A percentile compares a stretch with the other conserved stretches of the same genome.
These are phyloP conservation scores for Lasiosphaeria ovina DNA, from an alignment of 495 filamentous ascomycete species.

Conservation along the genomic window DNA sequence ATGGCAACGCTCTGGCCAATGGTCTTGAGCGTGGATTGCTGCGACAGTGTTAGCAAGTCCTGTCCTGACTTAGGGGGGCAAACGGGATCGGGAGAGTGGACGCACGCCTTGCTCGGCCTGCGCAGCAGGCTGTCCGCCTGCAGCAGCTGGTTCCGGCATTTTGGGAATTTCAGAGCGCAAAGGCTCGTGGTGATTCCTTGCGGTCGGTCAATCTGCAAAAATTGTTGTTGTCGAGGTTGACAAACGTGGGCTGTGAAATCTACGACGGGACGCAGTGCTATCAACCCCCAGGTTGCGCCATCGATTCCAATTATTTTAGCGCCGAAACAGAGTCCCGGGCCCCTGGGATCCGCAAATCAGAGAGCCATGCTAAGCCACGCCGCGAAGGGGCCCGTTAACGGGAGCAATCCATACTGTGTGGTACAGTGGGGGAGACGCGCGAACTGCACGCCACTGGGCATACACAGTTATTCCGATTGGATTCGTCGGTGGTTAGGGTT, in stretches of 20 bases:
- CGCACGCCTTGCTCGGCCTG: slow-evolving; percentile 40
- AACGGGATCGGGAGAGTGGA: slow-evolving; percentile 4
- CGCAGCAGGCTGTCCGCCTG: slow-evolving; percentile 18
- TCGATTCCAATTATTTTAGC: background rate
- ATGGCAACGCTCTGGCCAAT: slow-evolving; percentile 41
- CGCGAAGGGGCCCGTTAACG: background rate
- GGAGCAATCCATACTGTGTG: background rate
- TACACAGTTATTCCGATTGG: too few species aligned
- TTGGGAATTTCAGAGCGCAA: slow-evolving; percentile 6
- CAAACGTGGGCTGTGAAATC: background rate
- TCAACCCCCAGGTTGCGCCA: too few species aligned
- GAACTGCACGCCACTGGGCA: too few species aligned
- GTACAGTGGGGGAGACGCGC: background rate
- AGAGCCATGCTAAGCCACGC: slow-evolving; percentile 1
- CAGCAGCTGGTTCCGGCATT: slow-evolving; percentile 40
- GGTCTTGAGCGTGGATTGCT: slow-evolving; percentile 37
- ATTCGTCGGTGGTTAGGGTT: too few species aligned
- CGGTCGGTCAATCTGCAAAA: background rate
- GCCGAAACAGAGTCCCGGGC: background rate
- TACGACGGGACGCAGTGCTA: too few species aligned
- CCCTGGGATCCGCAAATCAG: background rate
- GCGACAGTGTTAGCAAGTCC: slow-evolving; percentile 5
- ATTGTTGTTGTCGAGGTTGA: background rate
- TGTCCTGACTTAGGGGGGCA: too few species aligned
- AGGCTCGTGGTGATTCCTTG: background rate